A percentile compares a stretch with the other conserved stretches of the same genome.
These are phyloP conservation scores for Prunus armeniaca DNA, from an alignment of 306 rosid genomes.

Conservation along the genomic window DNA sequence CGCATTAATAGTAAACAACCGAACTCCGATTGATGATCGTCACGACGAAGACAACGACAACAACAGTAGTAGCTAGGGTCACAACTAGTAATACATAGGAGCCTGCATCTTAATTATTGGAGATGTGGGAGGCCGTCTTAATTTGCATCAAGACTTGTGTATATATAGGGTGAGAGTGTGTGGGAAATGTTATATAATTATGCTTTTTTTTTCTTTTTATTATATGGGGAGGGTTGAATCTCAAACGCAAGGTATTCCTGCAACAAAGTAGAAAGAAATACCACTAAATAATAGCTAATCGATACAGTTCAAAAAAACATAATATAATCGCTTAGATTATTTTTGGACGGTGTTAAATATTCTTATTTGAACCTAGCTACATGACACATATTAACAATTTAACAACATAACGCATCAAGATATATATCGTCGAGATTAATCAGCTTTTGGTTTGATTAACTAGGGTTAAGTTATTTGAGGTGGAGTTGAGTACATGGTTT, in stretches of 20 bases:
- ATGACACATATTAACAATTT: too few species aligned
- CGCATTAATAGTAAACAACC: not conserved
- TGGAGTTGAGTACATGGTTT: not conserved
- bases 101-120: not conserved
- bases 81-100: not conserved
- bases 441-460: not conserved
- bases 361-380: too few species aligned
- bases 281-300: too few species aligned
- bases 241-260: too few species aligned
- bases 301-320: too few species aligned
- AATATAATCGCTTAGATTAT: too few species aligned
- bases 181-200: not conserved
- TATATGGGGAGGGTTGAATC: not conserved
- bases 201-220: too few species aligned
- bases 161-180: not conserved
- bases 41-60: not conserved
- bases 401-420: too few species aligned
- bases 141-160: not conserved
- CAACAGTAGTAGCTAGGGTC: not conserved
- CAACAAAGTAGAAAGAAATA: too few species aligned
- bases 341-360: too few species aligned
- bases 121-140: not conserved
- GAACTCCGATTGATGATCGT: not conserved
- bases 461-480: constrained; percentile 25
- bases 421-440: not conserved